These are phyloP conservation scores for Adansonia gregorii DNA, from an alignment of 441 rosid species.

Conservation along the genomic window DNA sequence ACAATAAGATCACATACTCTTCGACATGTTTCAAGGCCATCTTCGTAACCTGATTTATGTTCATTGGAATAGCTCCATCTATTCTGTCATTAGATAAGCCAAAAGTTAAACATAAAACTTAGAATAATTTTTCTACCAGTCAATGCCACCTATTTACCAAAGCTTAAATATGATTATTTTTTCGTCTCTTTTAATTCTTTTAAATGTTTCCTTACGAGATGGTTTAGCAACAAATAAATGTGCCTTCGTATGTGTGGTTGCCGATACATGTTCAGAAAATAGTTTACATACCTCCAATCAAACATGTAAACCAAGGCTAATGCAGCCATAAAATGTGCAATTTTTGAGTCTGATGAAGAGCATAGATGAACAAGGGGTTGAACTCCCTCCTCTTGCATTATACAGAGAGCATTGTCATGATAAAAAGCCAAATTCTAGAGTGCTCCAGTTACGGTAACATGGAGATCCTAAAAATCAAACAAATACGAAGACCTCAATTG, in stretches of 20 bases:
- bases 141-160: slow-evolving; percentile 10
- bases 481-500: neutral
- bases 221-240: neutral
- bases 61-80: slow-evolving; percentile 65
- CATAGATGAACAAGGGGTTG: slow-evolving; percentile 84
- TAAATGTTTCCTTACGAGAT: neutral
- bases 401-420: slow-evolving; percentile 82
- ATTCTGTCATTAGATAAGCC: slow-evolving; percentile 47
- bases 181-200: neutral
- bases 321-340: slow-evolving; percentile 99
- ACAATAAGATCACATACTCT: slow-evolving; percentile 61
- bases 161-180: slow-evolving; percentile 1
- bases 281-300: slow-evolving; percentile 72
- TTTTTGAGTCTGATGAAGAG: slow-evolving; percentile 78
- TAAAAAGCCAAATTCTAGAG: slow-evolving; percentile 86
- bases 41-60: slow-evolving; percentile 73
- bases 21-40: slow-evolving; percentile 83
- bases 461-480: slow-evolving; percentile 58
- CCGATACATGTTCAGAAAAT: neutral
- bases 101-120: neutral
- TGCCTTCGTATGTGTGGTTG: neutral
- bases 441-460: too few species aligned
- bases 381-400: slow-evolving; percentile 95
- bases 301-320: slow-evolving; percentile 96
- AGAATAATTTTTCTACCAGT: neutral